Evolutionary conservation across 495 filamentous ascomycete species (phyloP), one percentile per base, ranked within the genome.

Genomic region (Podospora anserina): DNA sequence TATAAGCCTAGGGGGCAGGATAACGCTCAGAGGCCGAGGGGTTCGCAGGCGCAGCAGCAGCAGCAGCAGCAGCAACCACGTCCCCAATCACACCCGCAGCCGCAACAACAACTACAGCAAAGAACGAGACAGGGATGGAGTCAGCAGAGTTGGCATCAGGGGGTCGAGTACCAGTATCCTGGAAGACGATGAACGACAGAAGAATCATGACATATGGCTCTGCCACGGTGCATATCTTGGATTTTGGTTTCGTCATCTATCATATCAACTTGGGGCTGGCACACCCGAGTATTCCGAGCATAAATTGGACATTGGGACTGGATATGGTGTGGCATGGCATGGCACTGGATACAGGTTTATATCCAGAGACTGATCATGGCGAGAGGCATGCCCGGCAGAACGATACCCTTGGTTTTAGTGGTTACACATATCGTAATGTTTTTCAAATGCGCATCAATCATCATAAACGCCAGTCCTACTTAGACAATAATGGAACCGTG

Each of bases 1-100:
- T 61, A 61, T 13, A 32, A 61, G 55, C 55, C 55, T 9, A 58
- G 55, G n/a, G 23, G 55, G 15, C n/a, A 58, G 55, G 23, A 49
- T 32, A 32, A 4, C 7, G 9, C 39, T 13, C 39, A 49, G 39
- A 11, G 34, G 6, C 6, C 11, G 11, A 5, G 39, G 15, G 39
- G 15, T 11, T 49, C 39, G 2, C 39, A 49, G 39, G 9, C 1
- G 7, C 13, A 5, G 15, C 39, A 49, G 39, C 5, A 3, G 7
- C 39, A 16, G 15, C 39, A 49, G 39, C 5, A 49, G 13, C 13
- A 3, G 15, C 39, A 6, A 11, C 39, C 39, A 11, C 39, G 15
- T 13, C 2, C 39, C 6, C 15, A 49, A 3, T 49, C 39, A 11
- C 39, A 49, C 6, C 39, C 7, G 39, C 39, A 49, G 15, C 13